Conservation (phyloP, 805 yeast species). For the Spathaspora hagerdaliae region DNA sequence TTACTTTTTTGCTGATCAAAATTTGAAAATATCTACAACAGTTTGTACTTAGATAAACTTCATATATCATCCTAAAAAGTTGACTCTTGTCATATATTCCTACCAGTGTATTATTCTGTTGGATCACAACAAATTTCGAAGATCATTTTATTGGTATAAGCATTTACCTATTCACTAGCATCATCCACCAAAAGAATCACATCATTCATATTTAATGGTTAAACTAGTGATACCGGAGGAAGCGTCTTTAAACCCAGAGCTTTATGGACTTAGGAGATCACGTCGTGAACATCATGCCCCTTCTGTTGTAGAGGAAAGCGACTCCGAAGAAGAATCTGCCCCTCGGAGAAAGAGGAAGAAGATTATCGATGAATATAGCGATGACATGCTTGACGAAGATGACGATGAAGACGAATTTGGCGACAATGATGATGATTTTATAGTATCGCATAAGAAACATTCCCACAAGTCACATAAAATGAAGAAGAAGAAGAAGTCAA, state of each 20-base stretch:
- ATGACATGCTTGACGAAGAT: constrained; percentile 5
- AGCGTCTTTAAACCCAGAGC: constrained; percentile 66
- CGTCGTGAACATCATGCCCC: constrained; percentile 51
- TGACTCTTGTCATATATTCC: too few species aligned
- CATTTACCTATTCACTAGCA: too few species aligned
- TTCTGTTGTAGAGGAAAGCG: constrained; percentile 32
- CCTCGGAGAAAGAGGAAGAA: constrained; percentile 21
- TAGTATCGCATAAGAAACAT: constrained; percentile 25
- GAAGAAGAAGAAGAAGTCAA: constrained; percentile 6
- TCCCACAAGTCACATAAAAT: constrained; percentile 11
- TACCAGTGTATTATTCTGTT: too few species aligned
- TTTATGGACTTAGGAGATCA: constrained; percentile 80
- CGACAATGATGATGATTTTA: constrained; percentile 15
- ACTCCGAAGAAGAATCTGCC: constrained; percentile 28
- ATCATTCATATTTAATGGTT: constrained; percentile 15
- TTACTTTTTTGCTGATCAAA: too few species aligned
- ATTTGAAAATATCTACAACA: too few species aligned
- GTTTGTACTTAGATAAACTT: too few species aligned
- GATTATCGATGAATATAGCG: constrained; percentile 12
- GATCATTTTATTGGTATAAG: too few species aligned
- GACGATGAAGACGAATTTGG: constrained; percentile 13
- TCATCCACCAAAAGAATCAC: too few species aligned
- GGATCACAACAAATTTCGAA: too few species aligned
- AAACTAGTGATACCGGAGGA: constrained; percentile 44
- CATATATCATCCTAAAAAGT: too few species aligned